These are phyloP conservation scores for Gentiana dahurica DNA, from an alignment of 257 asterid species.

Conservation along the genomic window DNA sequence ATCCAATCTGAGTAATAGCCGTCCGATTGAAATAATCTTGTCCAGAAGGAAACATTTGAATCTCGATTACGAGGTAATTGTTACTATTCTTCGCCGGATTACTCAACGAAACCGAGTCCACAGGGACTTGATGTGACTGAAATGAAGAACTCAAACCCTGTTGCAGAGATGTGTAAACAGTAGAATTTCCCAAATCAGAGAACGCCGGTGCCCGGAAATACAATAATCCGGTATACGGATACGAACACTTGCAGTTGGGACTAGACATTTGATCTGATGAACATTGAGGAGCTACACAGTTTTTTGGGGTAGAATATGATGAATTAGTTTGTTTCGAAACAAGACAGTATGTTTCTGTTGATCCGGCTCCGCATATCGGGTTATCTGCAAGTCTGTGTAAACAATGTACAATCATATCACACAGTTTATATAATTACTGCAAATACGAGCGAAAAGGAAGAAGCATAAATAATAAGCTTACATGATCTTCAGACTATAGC, in stretches of 20 bases:
- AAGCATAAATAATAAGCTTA: conserved; percentile 10
- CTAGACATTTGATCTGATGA: conserved; percentile 30
- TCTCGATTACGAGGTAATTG: conserved; percentile 38
- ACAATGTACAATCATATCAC: conserved; percentile 6
- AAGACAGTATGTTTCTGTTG: conserved; percentile 33
- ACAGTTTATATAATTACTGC: background rate
- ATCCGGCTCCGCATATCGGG: conserved; percentile 40
- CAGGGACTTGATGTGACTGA: conserved; percentile 34
- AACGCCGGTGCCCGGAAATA: conserved; percentile 73
- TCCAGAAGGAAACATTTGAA: conserved; percentile 55
- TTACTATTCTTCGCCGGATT: conserved; percentile 38
- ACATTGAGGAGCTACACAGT: conserved; percentile 42
- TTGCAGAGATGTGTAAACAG: conserved; percentile 28
- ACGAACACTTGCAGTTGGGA: conserved; percentile 63
- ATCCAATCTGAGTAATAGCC: conserved; percentile 48
- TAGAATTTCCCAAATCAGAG: conserved; percentile 49
- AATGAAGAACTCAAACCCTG: conserved; percentile 33
- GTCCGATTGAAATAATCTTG: conserved; percentile 43
- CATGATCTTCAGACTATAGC: conserved; percentile 7
- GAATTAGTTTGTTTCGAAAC: conserved; percentile 17
- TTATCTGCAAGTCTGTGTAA: conserved; percentile 50
- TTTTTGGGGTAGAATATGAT: conserved; percentile 38
- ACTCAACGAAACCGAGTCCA: conserved; percentile 61
- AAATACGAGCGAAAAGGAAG: background rate
- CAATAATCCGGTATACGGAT: conserved; percentile 64